Percentiles rank a stretch among this genome's conserved stretches.
Conservation (phyloP, 1,284 basidiomycete species). For the Cerrena zonata region DNA sequence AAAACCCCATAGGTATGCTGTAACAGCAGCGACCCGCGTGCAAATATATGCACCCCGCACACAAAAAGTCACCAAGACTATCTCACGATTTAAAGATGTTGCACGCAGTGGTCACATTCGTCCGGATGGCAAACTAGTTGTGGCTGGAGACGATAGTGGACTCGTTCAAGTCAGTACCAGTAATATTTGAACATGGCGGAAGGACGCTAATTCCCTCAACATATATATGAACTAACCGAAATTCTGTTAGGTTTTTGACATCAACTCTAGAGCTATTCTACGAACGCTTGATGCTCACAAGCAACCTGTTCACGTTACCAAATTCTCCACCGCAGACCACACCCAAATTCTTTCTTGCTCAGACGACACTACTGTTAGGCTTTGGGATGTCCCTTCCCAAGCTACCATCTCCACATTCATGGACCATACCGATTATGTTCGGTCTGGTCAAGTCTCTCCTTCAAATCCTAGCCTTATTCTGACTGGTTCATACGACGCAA, state of each 20-base stretch:
- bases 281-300: slow-evolving; percentile 89
- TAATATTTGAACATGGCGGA: slow-evolving; percentile 9
- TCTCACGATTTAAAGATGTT: slow-evolving; percentile 94
- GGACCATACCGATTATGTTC: slow-evolving; percentile 91
- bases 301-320: slow-evolving; percentile 90
- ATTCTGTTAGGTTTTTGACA: slow-evolving; percentile 76
- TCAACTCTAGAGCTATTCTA: slow-evolving; percentile 89
- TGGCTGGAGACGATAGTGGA: slow-evolving; percentile 93
- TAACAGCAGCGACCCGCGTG: slow-evolving; percentile 89
- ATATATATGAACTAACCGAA: slow-evolving; percentile 11
- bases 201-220: slow-evolving; percentile 1
- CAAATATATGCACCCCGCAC: slow-evolving; percentile 95
- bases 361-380: slow-evolving; percentile 88
- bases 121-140: slow-evolving; percentile 88
- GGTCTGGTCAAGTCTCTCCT: slow-evolving; percentile 81
- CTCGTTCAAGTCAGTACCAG: slow-evolving; percentile 68
- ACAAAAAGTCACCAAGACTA: slow-evolving; percentile 92
- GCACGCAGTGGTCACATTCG: slow-evolving; percentile 85
- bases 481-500: slow-evolving; percentile 92
- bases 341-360: slow-evolving; percentile 91
- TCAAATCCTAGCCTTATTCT: slow-evolving; percentile 82
- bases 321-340: slow-evolving; percentile 78
- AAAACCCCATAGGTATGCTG: slow-evolving; percentile 88
- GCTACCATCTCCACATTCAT: slow-evolving; percentile 73
- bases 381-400: slow-evolving; percentile 96